phyloP scores from a whole-genome alignment of 257 asterid genomes.

The Scutellaria baicalensis region DNA sequence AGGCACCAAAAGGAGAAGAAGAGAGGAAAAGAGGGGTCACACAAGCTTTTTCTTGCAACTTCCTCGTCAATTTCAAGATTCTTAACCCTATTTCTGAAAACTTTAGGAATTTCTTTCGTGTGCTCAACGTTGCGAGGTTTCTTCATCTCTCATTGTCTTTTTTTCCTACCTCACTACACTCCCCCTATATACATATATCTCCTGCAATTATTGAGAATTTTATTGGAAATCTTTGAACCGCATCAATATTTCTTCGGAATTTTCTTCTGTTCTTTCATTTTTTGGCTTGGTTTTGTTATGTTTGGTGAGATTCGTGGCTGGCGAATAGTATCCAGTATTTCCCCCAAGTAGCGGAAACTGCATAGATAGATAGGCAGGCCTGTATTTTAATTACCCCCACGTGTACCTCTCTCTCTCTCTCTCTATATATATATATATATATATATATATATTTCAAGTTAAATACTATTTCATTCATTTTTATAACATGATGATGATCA shows the following conservation, averaged over 20 bases:
- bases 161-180: neutral
- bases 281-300: neutral
- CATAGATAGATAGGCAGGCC: neutral
- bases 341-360: conserved; percentile 16
- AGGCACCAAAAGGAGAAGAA: conserved; percentile 55
- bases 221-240: neutral
- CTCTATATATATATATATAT: too few relatives aligned
- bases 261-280: neutral
- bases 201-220: neutral
- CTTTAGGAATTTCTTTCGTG: conserved; percentile 17
- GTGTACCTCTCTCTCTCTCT: too few relatives aligned
- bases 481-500: too few relatives aligned
- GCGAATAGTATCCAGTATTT: conserved; percentile 2
- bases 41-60: conserved; percentile 23
- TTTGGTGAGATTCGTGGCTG: conserved; percentile 5
- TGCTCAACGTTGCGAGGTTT: conserved; percentile 24
- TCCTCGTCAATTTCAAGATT: conserved; percentile 9
- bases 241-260: neutral
- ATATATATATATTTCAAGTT: too few relatives aligned
- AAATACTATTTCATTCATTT: too few relatives aligned
- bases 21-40: conserved; percentile 41
- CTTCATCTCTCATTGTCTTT: conserved; percentile 46
- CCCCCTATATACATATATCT: neutral
- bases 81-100: conserved; percentile 17
- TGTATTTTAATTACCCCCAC: neutral